phyloP scores from a whole-genome alignment of 75 land plant genomes.

The Larix kaempferi region DNA sequence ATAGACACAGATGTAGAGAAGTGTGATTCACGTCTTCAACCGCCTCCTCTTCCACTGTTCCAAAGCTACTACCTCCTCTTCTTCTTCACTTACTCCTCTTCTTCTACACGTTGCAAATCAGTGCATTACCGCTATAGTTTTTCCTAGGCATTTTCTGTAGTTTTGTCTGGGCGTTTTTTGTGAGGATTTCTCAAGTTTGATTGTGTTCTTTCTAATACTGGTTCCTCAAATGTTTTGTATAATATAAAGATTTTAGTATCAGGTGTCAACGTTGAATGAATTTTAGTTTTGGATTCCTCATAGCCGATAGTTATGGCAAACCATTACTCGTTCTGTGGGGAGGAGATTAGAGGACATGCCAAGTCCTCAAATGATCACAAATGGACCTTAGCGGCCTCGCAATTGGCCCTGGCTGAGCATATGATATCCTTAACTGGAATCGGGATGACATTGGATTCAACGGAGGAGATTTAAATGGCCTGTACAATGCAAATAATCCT shows the following conservation, averaged over 20 bases:
- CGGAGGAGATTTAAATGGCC: constrained; percentile 24
- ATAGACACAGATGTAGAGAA: too few relatives aligned
- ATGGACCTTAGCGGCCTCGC: constrained; percentile 55
- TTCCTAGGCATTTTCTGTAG: too few relatives aligned
- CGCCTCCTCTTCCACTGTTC: too few relatives aligned
- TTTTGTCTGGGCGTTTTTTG: too few relatives aligned
- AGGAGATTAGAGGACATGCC: constrained; percentile 61
- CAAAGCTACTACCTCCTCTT: too few relatives aligned
- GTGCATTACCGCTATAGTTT: not conserved
- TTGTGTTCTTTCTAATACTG: not conserved
- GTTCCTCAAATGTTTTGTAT: not conserved
- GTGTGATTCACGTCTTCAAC: too few relatives aligned
- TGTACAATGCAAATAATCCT: constrained; percentile 41
- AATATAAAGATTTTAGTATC: not conserved
- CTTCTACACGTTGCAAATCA: not conserved
- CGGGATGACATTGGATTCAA: constrained; percentile 26
- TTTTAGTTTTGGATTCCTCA: not conserved
- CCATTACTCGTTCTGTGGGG: constrained; percentile 52
- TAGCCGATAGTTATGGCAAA: constrained; percentile 28
- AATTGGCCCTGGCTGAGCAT: constrained; percentile 63
- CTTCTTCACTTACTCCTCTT: too few relatives aligned
- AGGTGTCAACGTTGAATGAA: not conserved
- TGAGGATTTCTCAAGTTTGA: not conserved
- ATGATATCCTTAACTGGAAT: constrained; percentile 40
- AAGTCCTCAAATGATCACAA: constrained; percentile 60